These are phyloP conservation scores for Tricholoma bakamatsutake DNA, from an alignment of 768 basidiomycete species.

Conservation along the genomic window DNA sequence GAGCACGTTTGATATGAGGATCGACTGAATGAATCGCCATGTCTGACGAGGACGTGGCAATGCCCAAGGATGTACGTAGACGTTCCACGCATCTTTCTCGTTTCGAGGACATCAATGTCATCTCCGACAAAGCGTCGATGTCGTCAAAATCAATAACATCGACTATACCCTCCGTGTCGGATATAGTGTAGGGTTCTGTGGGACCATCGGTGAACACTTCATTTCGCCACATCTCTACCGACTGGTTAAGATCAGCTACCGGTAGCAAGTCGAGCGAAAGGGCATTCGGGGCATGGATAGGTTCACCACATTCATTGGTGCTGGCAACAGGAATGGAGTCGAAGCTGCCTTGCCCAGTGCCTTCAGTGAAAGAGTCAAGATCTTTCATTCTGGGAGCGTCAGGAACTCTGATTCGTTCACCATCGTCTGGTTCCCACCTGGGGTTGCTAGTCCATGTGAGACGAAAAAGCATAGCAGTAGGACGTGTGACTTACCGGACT, in stretches of 20 bases:
- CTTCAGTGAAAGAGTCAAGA: constrained; percentile 55
- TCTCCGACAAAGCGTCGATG: constrained; percentile 7
- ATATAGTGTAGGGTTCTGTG: constrained; percentile 7
- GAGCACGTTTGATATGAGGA: constrained; percentile 16
- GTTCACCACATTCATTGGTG: constrained; percentile 29
- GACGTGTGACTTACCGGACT: constrained; percentile 10
- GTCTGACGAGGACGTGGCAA: constrained; percentile 6
- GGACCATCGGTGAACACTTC: constrained; percentile 25
- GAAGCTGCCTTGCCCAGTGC: constrained; percentile 47
- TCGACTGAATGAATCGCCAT: constrained; percentile 3
- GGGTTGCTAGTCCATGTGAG: constrained; percentile 6
- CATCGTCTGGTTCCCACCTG: constrained; percentile 3
- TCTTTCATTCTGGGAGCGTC: constrained; percentile 50
- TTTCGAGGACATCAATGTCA: constrained; percentile 6
- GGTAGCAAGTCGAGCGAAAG: constrained; percentile 26
- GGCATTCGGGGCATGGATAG: constrained; percentile 27
- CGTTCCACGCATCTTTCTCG: constrained; percentile 2
- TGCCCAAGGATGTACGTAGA: constrained; percentile 7
- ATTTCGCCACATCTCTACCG: constrained; percentile 40
- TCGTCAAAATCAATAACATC: constrained; percentile 10
- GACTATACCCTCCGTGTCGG: constrained; percentile 10
- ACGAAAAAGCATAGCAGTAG: background rate
- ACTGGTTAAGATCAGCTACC: constrained; percentile 19
- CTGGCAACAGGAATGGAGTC: constrained; percentile 35
- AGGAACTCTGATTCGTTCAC: constrained; percentile 23